Percentiles rank a stretch among this genome's conserved stretches.
Evolutionary conservation across 2,329 filamentous ascomycete genomes (phyloP).

Genomic region (Paradendryphiella salina): DNA sequence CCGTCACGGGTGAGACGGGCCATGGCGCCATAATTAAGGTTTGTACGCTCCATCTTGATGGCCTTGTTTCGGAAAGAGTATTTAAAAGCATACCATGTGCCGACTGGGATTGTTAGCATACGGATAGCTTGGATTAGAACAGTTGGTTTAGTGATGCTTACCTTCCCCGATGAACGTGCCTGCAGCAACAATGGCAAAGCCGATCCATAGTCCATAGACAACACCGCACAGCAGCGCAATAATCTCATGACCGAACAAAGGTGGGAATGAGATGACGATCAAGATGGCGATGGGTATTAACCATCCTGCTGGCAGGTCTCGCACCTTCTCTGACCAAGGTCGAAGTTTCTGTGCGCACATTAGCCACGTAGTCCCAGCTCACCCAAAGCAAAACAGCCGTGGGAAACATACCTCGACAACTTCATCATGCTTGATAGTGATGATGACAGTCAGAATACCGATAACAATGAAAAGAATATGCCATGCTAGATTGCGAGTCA

Average conservation of each 20-base stretch:
- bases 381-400: not conserved
- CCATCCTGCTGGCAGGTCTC: constrained; percentile 43
- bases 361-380: constrained; percentile 4
- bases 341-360: constrained; percentile 33
- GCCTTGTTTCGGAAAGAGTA: constrained; percentile 36
- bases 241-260: constrained; percentile 42
- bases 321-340: constrained; percentile 42
- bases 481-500: constrained; percentile 33
- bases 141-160: constrained; percentile 14
- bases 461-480: constrained; percentile 38
- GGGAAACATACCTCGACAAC: constrained; percentile 35
- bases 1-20: constrained; percentile 42
- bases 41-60: constrained; percentile 41
- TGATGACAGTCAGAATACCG: constrained; percentile 32
- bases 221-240: constrained; percentile 43
- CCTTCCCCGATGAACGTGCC: constrained; percentile 44
- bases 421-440: constrained; percentile 38
- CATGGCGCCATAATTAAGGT: constrained; percentile 44
- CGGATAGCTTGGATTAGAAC: not conserved
- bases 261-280: constrained; percentile 42
- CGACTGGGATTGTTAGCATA: constrained; percentile 29
- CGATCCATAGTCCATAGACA: constrained; percentile 42
- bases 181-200: constrained; percentile 40
- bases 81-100: constrained; percentile 45
- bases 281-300: constrained; percentile 43